phyloP scores from a whole-genome alignment of 2,329 filamentous ascomycete species.

The Alternaria consortialis region DNA sequence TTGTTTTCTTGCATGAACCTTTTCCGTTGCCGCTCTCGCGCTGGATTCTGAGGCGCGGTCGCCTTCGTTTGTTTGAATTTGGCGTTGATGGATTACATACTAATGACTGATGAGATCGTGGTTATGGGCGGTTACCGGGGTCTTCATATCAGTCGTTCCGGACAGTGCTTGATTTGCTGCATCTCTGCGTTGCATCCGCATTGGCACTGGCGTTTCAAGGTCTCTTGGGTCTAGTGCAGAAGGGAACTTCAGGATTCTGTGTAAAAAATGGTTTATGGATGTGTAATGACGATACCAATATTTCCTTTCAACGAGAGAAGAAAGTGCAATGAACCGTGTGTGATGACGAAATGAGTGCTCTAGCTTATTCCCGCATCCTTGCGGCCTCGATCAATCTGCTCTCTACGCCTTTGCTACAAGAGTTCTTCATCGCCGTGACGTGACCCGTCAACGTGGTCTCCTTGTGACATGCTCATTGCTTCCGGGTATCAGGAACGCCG shows the following conservation, averaged over 20 bases:
- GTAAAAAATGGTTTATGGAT: constrained; percentile 4
- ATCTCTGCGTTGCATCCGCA: constrained; percentile 1
- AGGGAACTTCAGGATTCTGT: background rate
- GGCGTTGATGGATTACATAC: background rate
- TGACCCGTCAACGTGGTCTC: background rate
- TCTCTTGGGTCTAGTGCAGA: background rate
- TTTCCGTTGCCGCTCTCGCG: background rate
- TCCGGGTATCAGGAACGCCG: background rate
- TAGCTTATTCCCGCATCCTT: background rate
- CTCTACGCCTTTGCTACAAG: background rate
- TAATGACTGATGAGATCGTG: constrained; percentile 5
- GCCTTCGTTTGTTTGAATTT: background rate
- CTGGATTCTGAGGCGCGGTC: background rate
- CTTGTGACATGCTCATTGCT: background rate
- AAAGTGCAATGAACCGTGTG: background rate
- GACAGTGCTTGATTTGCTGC: constrained; percentile 2
- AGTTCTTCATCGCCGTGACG: background rate
- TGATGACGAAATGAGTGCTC: background rate
- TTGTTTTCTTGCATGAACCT: background rate
- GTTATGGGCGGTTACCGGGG: background rate
- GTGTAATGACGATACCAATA: background rate
- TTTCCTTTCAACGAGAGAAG: background rate
- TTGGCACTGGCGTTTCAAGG: background rate
- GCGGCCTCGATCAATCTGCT: background rate
- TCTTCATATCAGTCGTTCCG: constrained; percentile 4